phyloP scores from a whole-genome alignment of 768 basidiomycete genomes.

The Leccinum rimulosum region DNA sequence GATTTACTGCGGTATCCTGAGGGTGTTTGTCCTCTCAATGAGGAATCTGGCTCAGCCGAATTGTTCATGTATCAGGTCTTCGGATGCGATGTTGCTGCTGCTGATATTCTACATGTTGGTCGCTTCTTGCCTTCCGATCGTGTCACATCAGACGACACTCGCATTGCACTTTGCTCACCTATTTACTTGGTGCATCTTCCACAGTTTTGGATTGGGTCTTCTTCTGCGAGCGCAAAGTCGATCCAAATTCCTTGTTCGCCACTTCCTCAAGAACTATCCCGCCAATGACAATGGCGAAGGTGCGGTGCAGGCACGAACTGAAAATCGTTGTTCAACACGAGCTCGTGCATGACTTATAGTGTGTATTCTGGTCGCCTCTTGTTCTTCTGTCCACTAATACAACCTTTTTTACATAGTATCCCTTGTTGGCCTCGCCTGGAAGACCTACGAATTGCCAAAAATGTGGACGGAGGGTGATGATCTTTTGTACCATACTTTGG shows the following conservation, averaged over 20 bases:
- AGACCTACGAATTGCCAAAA: slow-evolving; percentile 79
- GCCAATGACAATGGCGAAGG: slow-evolving; percentile 63
- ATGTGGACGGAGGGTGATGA: slow-evolving; percentile 89
- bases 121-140: slow-evolving; percentile 55
- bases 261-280: slow-evolving; percentile 91
- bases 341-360: slow-evolving; percentile 96
- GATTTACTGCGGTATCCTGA: slow-evolving; percentile 90
- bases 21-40: slow-evolving; percentile 19
- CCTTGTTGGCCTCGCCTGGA: slow-evolving; percentile 82
- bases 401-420: slow-evolving; percentile 53
- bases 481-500: slow-evolving; percentile 84
- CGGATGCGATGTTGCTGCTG: slow-evolving; percentile 79
- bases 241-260: slow-evolving; percentile 86
- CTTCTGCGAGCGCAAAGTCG: slow-evolving; percentile 82
- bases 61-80: slow-evolving; percentile 52
- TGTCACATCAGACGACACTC: slow-evolving; percentile 51
- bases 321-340: slow-evolving; percentile 91
- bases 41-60: slow-evolving; percentile 21
- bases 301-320: slow-evolving; percentile 88
- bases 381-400: neutral
- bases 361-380: slow-evolving; percentile 16
- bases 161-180: slow-evolving; percentile 80
- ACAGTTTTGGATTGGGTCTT: slow-evolving; percentile 83
- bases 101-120: slow-evolving; percentile 66
- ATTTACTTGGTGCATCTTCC: slow-evolving; percentile 80